phyloP scores from a whole-genome alignment of 495 filamentous ascomycete genomes.

The Penicillium ochrochloron region DNA sequence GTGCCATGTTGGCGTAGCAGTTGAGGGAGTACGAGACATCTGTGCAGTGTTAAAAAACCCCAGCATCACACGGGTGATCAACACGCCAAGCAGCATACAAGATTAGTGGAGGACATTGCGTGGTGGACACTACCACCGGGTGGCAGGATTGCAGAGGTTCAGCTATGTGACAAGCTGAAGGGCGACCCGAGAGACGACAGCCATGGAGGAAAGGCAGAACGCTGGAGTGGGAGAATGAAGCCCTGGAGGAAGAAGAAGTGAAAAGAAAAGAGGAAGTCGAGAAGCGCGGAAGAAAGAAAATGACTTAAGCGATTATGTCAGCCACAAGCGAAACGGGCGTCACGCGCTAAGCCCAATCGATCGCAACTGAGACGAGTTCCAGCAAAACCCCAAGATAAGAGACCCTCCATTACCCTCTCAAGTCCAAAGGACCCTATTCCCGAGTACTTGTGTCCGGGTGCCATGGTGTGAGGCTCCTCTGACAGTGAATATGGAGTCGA shows the following conservation, averaged over 20 bases:
- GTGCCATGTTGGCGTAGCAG: slow-evolving; percentile 68
- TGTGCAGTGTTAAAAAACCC: slow-evolving; percentile 51
- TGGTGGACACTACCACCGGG: slow-evolving; percentile 11
- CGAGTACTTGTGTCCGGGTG: slow-evolving; percentile 7
- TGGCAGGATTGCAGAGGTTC: slow-evolving; percentile 9
- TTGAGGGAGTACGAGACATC: slow-evolving; percentile 68
- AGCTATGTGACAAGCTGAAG: slow-evolving; percentile 33
- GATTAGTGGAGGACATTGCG: slow-evolving; percentile 47
- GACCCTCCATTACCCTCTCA: neutral
- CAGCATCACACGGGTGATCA: slow-evolving; percentile 37
- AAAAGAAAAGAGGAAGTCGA: slow-evolving; percentile 13
- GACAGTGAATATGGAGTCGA: slow-evolving; percentile 45
- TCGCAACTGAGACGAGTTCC: slow-evolving; percentile 17
- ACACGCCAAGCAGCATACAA: slow-evolving; percentile 49
- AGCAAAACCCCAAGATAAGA: slow-evolving; percentile 8
- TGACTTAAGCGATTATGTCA: slow-evolving; percentile 28
- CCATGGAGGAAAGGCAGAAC: slow-evolving; percentile 39
- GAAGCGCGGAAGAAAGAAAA: slow-evolving; percentile 24
- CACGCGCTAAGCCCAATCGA: slow-evolving; percentile 32
- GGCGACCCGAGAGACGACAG: slow-evolving; percentile 32
- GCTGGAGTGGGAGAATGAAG: slow-evolving; percentile 22
- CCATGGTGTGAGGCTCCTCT: slow-evolving; percentile 13
- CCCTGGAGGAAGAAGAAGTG: slow-evolving; percentile 20
- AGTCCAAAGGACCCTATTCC: neutral
- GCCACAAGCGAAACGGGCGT: slow-evolving; percentile 26